Evolutionary conservation across 495 filamentous ascomycete genomes (phyloP), one percentile per base, ranked within the genome.

Genomic region (Astrothelium macrocarpum): DNA sequence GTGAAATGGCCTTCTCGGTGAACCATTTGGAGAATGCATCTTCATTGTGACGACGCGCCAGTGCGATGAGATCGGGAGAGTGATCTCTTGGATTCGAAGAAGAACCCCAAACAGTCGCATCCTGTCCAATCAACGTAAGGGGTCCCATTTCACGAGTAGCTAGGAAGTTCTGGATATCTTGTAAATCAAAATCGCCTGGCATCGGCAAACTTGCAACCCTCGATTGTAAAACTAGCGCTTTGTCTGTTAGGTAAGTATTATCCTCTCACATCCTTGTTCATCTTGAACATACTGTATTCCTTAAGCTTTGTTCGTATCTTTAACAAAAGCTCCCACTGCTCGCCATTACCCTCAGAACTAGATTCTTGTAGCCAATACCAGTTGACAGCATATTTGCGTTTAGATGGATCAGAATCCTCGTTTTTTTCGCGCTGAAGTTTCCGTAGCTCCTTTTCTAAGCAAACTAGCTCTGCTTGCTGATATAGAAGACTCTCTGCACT

Each of bases 401-500:
- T 56, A 4, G 49, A 7, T 29, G n/a, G n/a, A n/a, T 18, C 20
- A 7, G 5, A 68, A 5, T 28, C 59, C 36, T 65, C 56, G 1
- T 62, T 59, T 34, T 65, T 65, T 46, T 14, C 63, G 25, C 32
- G 3, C 32, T 71, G 63, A 2, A 60, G 46, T 20, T 66, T 56
- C 26, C 63, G 32, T 0, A 74, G 61, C 18, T 63, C 46, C 23
- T 59, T 25, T 53, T 72, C 71, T 12, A 73, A 67, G 28, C 49
- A 32, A 9, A 62, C 59, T 1, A 75, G 56, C 59, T 75, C 72
- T 2, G 70, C 68, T 64, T 75, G 71, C 12, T 67, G 59, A 46
- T 73, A 74, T 2, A 75, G 59, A 1, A 75, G 60, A 64, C 70
- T 72, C 29, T 69, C 67, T 5, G 70, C 68, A 14, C 69, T 67